Evolutionary conservation across 805 yeast species (phyloP).

Genomic region (Torulaspora delbrueckii): DNA sequence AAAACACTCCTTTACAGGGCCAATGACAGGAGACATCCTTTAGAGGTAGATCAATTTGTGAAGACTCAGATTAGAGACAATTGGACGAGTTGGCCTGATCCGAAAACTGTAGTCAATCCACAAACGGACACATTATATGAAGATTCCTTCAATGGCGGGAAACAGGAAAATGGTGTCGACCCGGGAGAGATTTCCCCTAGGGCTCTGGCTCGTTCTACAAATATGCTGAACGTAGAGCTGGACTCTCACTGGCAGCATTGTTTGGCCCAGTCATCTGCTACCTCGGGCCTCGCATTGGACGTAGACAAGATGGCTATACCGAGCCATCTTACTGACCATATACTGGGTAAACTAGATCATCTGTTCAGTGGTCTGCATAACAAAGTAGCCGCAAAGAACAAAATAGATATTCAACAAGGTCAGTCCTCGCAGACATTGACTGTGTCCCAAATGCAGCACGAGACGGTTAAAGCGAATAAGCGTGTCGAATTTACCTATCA

Average conservation of each 20-base stretch:
- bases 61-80: slow-evolving; percentile 33
- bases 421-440: slow-evolving; percentile 11
- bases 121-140: slow-evolving; percentile 25
- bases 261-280: slow-evolving; percentile 18
- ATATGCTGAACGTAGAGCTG: slow-evolving; percentile 28
- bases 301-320: slow-evolving; percentile 26
- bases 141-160: slow-evolving; percentile 10
- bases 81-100: slow-evolving; percentile 63
- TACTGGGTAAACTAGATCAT: slow-evolving; percentile 26
- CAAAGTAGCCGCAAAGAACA: slow-evolving; percentile 24
- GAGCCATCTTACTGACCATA: slow-evolving; percentile 11
- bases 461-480: slow-evolving; percentile 14
- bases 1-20: slow-evolving; percentile 26
- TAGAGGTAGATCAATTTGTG: slow-evolving; percentile 37
- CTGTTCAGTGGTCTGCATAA: slow-evolving; percentile 28
- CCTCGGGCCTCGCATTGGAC: slow-evolving; percentile 19
- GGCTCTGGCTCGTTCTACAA: slow-evolving; percentile 24
- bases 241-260: slow-evolving; percentile 29
- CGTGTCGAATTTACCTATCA: slow-evolving; percentile 22
- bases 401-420: slow-evolving; percentile 19
- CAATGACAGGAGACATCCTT: slow-evolving; percentile 24
- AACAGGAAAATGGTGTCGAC: background rate
- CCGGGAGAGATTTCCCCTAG: slow-evolving; percentile 27
- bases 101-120: slow-evolving; percentile 30
- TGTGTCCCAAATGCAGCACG: slow-evolving; percentile 8